Conservation (phyloP, 805 yeast genomes). For the Kodamaea neixiangensis region DNA sequence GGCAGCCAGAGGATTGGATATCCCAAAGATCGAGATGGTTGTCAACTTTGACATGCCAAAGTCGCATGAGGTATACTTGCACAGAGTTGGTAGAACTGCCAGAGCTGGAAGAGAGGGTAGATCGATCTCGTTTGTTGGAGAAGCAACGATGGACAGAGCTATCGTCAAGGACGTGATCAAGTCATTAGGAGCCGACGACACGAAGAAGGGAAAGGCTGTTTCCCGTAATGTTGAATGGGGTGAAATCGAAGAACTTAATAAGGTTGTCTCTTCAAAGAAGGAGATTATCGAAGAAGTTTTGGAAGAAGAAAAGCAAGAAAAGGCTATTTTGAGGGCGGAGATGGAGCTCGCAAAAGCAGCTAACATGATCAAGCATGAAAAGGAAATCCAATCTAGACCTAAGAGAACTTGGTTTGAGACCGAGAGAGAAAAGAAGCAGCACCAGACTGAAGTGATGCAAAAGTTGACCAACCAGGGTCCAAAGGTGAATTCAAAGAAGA, state of each 20-base stretch:
- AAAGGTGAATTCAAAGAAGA: slow-evolving; percentile 64
- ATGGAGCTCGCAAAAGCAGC: slow-evolving; percentile 86
- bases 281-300: slow-evolving; percentile 72
- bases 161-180: slow-evolving; percentile 91
- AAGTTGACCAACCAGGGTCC: slow-evolving; percentile 52
- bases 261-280: slow-evolving; percentile 58
- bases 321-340: slow-evolving; percentile 85
- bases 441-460: slow-evolving; percentile 36
- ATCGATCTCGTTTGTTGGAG: slow-evolving; percentile 93
- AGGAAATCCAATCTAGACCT: slow-evolving; percentile 87
- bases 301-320: slow-evolving; percentile 85
- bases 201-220: slow-evolving; percentile 59
- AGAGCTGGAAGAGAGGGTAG: slow-evolving; percentile 98
- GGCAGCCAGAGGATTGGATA: slow-evolving; percentile 99
- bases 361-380: slow-evolving; percentile 74
- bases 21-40: slow-evolving; percentile 94
- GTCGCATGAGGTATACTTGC: slow-evolving; percentile 85
- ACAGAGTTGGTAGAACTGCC: slow-evolving; percentile 99
- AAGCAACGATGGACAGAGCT: slow-evolving; percentile 77
- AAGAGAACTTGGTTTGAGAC: slow-evolving; percentile 95
- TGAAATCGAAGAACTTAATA: slow-evolving; percentile 69
- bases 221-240: slow-evolving; percentile 92
- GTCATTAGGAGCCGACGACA: slow-evolving; percentile 44
- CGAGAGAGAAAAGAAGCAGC: slow-evolving; percentile 53
- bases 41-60: slow-evolving; percentile 96